Percentiles rank a stretch among this genome's conserved stretches.
Conservation (phyloP, 2,329 filamentous ascomycete species). For the Myriangium duriaei region DNA sequence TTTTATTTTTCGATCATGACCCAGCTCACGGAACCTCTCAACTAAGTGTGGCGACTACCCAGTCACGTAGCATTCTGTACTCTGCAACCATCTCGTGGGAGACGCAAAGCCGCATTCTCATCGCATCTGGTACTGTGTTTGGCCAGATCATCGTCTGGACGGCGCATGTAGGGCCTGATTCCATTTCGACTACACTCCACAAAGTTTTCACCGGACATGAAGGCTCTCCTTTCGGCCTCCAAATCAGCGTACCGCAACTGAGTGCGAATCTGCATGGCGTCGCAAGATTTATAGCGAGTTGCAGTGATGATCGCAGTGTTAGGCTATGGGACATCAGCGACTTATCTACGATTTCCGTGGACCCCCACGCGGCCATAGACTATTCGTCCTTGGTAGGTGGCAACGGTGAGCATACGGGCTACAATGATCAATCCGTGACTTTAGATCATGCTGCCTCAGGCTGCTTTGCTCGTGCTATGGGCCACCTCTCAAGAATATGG, state of each 20-base stretch:
- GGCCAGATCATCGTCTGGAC: slow-evolving; percentile 90
- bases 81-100: slow-evolving; percentile 63
- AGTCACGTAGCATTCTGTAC: slow-evolving; percentile 76
- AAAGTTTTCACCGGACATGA: slow-evolving; percentile 60
- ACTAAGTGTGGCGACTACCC: slow-evolving; percentile 29
- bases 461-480: slow-evolving; percentile 60
- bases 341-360: slow-evolving; percentile 21
- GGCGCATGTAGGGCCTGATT: slow-evolving; percentile 30
- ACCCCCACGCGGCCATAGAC: slow-evolving; percentile 20
- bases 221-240: slow-evolving; percentile 84
- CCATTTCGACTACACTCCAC: slow-evolving; percentile 32
- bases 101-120: slow-evolving; percentile 46
- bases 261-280: slow-evolving; percentile 25
- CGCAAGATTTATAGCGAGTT: slow-evolving; percentile 66
- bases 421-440: background rate
- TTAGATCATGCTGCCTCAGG: background rate
- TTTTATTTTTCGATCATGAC: slow-evolving; percentile 32
- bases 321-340: slow-evolving; percentile 74
- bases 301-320: slow-evolving; percentile 88
- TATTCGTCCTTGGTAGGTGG: background rate
- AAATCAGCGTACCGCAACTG: slow-evolving; percentile 51
- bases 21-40: slow-evolving; percentile 23
- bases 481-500: slow-evolving; percentile 85
- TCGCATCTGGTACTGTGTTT: slow-evolving; percentile 85
- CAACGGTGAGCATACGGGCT: background rate